A percentile compares a stretch with the other conserved stretches of the same genome.
These are phyloP conservation scores for Kondoa malvinella DNA, from an alignment of 768 basidiomycete species.

Conservation along the genomic window DNA sequence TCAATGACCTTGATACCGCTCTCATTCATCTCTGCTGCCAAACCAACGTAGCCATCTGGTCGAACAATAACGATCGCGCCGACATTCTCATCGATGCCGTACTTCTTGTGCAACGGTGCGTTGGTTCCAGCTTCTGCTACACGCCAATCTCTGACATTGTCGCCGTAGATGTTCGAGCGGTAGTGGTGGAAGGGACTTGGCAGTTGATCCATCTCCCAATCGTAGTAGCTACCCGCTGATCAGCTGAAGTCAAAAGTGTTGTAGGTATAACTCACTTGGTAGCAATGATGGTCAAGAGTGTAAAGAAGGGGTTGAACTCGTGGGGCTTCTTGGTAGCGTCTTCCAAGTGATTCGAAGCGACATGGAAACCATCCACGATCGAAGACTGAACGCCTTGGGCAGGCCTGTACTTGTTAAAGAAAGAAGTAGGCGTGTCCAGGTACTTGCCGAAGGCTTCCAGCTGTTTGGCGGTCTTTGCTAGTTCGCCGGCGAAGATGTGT, in stretches of 20 bases:
- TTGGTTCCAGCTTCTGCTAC: constrained; percentile 20
- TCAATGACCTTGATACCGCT: constrained; percentile 27
- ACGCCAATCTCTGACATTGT: constrained; percentile 24
- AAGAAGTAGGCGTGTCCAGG: constrained; percentile 23
- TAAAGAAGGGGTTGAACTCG: constrained; percentile 27
- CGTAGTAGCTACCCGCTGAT: constrained; percentile 16
- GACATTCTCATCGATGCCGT: constrained; percentile 24
- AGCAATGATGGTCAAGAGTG: constrained; percentile 26
- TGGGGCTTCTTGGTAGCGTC: constrained; percentile 16
- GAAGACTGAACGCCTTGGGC: constrained; percentile 18
- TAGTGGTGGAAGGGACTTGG: constrained; percentile 21
- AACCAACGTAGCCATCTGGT: constrained; percentile 32
- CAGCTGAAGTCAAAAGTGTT: background rate
- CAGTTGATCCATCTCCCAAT: constrained; percentile 26
- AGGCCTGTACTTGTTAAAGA: constrained; percentile 25
- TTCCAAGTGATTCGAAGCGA: constrained; percentile 4
- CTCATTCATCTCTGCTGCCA: constrained; percentile 25
- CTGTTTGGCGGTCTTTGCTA: constrained; percentile 7
- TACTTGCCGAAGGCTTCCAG: constrained; percentile 21
- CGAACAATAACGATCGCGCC: constrained; percentile 31
- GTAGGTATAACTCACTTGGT: constrained; percentile 1
- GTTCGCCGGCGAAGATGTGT: constrained; percentile 24
- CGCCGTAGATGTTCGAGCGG: constrained; percentile 23
- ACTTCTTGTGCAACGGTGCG: constrained; percentile 26
- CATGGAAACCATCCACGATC: constrained; percentile 18